Evolutionary conservation across 805 yeast species (phyloP).

Genomic region (Cyberlindnera meyerae): DNA sequence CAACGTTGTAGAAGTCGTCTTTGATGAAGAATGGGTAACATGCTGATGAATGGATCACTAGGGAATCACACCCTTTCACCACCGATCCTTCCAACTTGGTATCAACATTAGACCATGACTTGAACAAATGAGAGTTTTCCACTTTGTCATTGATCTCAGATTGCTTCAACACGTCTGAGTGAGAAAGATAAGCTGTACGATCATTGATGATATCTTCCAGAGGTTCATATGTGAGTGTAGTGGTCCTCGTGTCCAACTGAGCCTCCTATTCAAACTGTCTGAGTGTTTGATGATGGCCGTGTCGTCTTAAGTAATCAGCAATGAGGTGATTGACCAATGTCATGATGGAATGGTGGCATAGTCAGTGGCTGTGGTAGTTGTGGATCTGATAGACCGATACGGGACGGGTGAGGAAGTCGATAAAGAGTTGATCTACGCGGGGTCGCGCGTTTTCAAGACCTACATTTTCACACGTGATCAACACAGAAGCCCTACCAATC

Average conservation of each 20-base stretch:
- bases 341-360: no score
- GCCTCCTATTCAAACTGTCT: slow-evolving; percentile 35
- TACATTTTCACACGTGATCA: neutral
- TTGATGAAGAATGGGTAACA: slow-evolving; percentile 18
- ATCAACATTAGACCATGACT: neutral
- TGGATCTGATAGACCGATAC: no score
- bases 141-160: slow-evolving; percentile 3
- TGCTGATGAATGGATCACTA: slow-evolving; percentile 21
- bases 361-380: no score
- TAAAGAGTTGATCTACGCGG: no score
- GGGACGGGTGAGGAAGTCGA: no score
- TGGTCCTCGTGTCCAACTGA: slow-evolving; percentile 1
- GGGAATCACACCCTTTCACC: slow-evolving; percentile 4
- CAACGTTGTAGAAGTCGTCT: slow-evolving; percentile 9
- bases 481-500: no score
- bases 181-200: slow-evolving; percentile 28
- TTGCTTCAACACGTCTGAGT: slow-evolving; percentile 5
- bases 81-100: neutral
- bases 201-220: slow-evolving; percentile 38
- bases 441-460: no score
- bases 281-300: slow-evolving; percentile 43
- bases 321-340: slow-evolving; percentile 34
- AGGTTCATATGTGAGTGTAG: slow-evolving; percentile 26
- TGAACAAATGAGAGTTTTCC: slow-evolving; percentile 8
- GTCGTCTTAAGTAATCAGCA: slow-evolving; percentile 54